phyloP scores from a whole-genome alignment of 257 asterid species.

The Solanum chaucha region DNA sequence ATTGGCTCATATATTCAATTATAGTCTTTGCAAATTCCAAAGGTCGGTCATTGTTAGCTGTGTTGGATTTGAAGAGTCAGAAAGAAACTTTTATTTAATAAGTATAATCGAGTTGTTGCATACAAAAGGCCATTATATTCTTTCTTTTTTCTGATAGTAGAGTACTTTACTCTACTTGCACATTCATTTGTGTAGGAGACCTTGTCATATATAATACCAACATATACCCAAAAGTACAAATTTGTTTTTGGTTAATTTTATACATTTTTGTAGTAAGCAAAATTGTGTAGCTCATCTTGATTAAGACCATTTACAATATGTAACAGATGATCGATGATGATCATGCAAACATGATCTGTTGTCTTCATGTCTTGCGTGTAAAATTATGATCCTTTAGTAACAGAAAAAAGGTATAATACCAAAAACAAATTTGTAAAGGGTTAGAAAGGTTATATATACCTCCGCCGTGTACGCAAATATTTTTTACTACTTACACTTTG shows the following conservation, averaged over 20 bases:
- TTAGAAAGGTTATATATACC: neutral
- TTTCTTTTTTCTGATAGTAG: neutral
- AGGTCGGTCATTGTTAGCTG: slow-evolving; percentile 11
- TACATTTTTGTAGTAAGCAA: neutral
- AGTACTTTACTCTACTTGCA: too few relatives aligned
- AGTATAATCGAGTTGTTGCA: neutral
- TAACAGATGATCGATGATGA: neutral
- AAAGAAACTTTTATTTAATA: neutral
- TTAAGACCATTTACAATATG: neutral
- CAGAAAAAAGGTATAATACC: neutral
- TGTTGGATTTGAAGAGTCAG: slow-evolving; percentile 5
- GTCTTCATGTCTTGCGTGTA: neutral
- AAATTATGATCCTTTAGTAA: neutral
- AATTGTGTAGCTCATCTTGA: neutral
- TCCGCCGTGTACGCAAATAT: neutral
- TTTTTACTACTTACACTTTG: neutral
- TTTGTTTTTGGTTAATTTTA: neutral
- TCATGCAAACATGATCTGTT: neutral
- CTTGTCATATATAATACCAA: neutral
- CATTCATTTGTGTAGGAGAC: neutral
- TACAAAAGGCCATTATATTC: neutral
- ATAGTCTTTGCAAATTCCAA: slow-evolving; percentile 26
- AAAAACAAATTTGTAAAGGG: neutral
- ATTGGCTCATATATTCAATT: slow-evolving; percentile 20
- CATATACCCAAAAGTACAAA: neutral